Conservation (phyloP, 331 rosid genomes). For the Acacia concinna region DNA sequence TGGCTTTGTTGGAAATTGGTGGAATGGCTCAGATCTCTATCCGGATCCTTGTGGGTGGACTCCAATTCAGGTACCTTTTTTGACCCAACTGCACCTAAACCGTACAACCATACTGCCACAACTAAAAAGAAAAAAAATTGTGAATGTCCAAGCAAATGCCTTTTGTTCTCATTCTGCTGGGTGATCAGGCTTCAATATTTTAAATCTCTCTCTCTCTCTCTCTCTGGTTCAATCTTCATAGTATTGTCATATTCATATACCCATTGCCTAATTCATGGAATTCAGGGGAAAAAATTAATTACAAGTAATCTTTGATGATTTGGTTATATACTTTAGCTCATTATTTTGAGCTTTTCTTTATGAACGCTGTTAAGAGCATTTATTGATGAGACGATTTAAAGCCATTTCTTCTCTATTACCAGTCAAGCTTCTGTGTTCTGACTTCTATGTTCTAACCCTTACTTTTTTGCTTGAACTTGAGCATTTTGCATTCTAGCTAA, state of each 20-base stretch:
- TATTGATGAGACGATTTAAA: not conserved
- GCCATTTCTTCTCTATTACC: constrained; percentile 1
- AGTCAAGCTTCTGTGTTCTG: constrained; percentile 18
- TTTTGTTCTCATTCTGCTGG: constrained; percentile 22
- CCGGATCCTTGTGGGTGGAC: constrained; percentile 99
- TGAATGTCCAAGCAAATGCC: constrained; percentile 12
- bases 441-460: not conserved
- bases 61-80: constrained; percentile 79
- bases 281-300: not conserved
- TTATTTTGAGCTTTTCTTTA: constrained; percentile 4
- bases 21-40: constrained; percentile 98
- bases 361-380: not conserved
- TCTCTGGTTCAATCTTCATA: constrained; percentile 11
- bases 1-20: constrained; percentile 88
- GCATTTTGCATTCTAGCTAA: constrained; percentile 13
- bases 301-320: not conserved
- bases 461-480: not conserved
- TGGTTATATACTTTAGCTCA: constrained; percentile 17
- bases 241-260: not conserved
- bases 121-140: not conserved
- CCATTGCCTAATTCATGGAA: constrained; percentile 5
- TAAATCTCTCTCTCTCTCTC: not conserved
- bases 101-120: not conserved
- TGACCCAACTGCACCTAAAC: not conserved
- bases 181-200: not conserved